Conservation (phyloP, 169 alveolate genomes). For the Babesia gibsoni region DNA sequence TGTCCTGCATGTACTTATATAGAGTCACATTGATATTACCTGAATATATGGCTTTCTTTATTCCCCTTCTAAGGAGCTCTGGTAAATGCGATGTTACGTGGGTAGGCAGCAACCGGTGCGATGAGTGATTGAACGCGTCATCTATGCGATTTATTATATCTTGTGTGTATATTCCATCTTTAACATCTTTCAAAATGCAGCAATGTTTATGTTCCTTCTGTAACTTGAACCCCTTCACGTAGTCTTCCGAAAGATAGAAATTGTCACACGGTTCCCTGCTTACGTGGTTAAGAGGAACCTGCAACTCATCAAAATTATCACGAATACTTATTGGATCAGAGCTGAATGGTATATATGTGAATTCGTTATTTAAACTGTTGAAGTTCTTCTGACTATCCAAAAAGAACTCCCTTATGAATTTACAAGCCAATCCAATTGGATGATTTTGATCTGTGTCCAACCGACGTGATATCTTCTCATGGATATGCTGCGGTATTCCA, state of each 20-base stretch:
- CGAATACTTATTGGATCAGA: slow-evolving; percentile 39
- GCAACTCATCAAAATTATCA: slow-evolving; percentile 85
- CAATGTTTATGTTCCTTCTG: slow-evolving; percentile 4
- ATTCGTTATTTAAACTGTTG: background rate
- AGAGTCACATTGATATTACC: background rate
- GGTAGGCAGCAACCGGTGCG: slow-evolving; percentile 77
- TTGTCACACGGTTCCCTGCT: slow-evolving; percentile 84
- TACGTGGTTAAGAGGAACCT: slow-evolving; percentile 86
- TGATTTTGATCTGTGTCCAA: slow-evolving; percentile 25
- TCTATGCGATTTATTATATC: slow-evolving; percentile 33
- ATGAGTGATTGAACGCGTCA: slow-evolving; percentile 25
- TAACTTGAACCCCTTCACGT: slow-evolving; percentile 38
- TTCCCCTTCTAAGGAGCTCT: slow-evolving; percentile 72
- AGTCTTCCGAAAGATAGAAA: slow-evolving; percentile 73
- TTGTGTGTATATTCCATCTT: slow-evolving; percentile 55
- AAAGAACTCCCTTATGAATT: slow-evolving; percentile 43
- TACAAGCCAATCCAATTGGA: slow-evolving; percentile 42
- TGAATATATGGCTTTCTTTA: slow-evolving; percentile 80
- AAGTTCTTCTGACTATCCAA: background rate
- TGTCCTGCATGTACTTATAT: slow-evolving; percentile 68
- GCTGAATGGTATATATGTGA: slow-evolving; percentile 13
- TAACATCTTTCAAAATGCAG: slow-evolving; percentile 13
- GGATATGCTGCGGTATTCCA: slow-evolving; percentile 33
- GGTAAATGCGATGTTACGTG: slow-evolving; percentile 88
- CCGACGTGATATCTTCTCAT: slow-evolving; percentile 26